phyloP scores from a whole-genome alignment of 768 basidiomycete species.

The Rhodosporidiobolus odoratus region DNA sequence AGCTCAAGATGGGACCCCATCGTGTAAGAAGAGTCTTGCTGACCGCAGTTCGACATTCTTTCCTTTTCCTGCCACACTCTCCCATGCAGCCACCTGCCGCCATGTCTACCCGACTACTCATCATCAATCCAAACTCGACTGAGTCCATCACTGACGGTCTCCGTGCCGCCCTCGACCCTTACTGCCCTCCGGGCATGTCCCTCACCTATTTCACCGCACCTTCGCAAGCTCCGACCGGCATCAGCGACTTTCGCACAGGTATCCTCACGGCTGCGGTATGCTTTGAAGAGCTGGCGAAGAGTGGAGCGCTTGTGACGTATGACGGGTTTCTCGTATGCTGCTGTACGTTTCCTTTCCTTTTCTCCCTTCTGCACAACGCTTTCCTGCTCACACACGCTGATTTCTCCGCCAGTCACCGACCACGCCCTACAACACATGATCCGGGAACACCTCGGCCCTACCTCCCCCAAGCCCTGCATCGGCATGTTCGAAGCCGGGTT shows the following conservation, averaged over 20 bases:
- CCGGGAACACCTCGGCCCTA: conserved; percentile 37
- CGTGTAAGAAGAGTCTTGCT: no score
- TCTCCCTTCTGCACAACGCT: background rate
- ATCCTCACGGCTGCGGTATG: conserved; percentile 23
- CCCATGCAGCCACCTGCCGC: no score
- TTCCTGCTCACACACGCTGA: no score
- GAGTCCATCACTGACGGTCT: conserved; percentile 31
- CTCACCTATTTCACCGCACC: conserved; percentile 35
- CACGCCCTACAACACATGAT: conserved; percentile 41
- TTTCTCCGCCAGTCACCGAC: conserved; percentile 41
- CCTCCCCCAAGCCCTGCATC: conserved; percentile 25
- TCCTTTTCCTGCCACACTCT: no score
- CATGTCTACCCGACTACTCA: conserved; percentile 10
- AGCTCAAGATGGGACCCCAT: no score
- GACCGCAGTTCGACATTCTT: no score
- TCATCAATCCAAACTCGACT: conserved; percentile 42
- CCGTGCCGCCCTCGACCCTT: conserved; percentile 9
- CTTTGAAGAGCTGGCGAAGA: conserved; percentile 30
- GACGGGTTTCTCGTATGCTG: conserved; percentile 40
- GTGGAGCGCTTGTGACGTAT: conserved; percentile 1
- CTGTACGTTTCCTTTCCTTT: conserved; percentile 8
- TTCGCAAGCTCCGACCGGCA: conserved; percentile 26
- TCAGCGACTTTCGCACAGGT: conserved; percentile 31
- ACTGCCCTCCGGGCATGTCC: background rate
- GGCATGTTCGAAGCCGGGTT: conserved; percentile 40